These are phyloP conservation scores for Xylaria arbuscula DNA, from an alignment of 2,329 filamentous ascomycete species.

Conservation along the genomic window DNA sequence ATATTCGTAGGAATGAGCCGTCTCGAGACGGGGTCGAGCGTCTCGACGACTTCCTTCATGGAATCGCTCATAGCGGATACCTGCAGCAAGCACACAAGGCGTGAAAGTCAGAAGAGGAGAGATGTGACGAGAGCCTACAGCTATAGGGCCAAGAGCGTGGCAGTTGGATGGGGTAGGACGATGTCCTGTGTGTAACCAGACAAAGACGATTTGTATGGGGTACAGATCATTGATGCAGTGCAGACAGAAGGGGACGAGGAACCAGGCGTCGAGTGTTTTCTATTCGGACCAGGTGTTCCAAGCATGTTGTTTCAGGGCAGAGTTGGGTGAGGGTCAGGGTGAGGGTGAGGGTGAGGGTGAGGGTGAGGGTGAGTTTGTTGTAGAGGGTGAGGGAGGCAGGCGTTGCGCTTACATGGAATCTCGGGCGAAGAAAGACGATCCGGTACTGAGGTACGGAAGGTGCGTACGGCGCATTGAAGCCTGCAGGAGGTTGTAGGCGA, in stretches of 20 bases:
- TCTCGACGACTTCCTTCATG: slow-evolving; percentile 53
- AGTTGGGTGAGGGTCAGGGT: not conserved
- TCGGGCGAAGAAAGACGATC: slow-evolving; percentile 11
- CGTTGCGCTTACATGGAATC: slow-evolving; percentile 27
- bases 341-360: not conserved
- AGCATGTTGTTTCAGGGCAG: slow-evolving; percentile 19
- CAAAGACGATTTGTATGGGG: slow-evolving; percentile 18
- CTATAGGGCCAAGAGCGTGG: slow-evolving; percentile 22
- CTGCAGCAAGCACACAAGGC: slow-evolving; percentile 47
- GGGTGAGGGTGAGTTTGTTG: not conserved
- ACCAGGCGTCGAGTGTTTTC: slow-evolving; percentile 14
- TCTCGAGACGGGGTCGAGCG: slow-evolving; percentile 52
- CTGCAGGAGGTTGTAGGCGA: slow-evolving; percentile 1
- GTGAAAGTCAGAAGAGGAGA: slow-evolving; percentile 40
- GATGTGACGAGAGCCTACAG: slow-evolving; percentile 18
- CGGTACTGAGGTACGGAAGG: slow-evolving; percentile 27
- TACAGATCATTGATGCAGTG: slow-evolving; percentile 14
- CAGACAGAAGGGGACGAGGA: slow-evolving; percentile 18
- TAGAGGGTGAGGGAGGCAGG: slow-evolving; percentile 9
- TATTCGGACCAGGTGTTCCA: slow-evolving; percentile 8
- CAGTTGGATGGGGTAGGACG: slow-evolving; percentile 10
- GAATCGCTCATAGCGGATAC: slow-evolving; percentile 53
- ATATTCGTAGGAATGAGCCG: slow-evolving; percentile 49
- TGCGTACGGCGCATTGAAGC: slow-evolving; percentile 13
- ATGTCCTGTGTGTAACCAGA: slow-evolving; percentile 4